Evolutionary conservation across 2,329 filamentous ascomycete genomes (phyloP).

Genomic region (Aspergillus fructus): DNA sequence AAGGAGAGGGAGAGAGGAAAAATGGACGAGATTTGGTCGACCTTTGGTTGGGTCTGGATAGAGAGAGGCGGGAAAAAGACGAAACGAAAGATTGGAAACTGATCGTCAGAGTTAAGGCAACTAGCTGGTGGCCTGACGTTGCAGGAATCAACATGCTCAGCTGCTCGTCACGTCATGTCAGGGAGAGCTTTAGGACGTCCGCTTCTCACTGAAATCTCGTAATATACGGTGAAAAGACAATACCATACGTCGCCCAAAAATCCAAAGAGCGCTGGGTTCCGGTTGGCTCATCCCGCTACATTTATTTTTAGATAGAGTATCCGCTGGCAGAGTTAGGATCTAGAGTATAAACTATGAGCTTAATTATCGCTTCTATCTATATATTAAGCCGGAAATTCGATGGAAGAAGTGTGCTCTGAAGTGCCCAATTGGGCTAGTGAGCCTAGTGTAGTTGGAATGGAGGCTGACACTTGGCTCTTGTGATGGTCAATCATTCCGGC

Average conservation of each 20-base stretch:
- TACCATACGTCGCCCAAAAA: conserved; percentile 4
- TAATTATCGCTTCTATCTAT: background rate
- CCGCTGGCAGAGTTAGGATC: background rate
- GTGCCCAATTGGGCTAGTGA: background rate
- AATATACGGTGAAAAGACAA: background rate
- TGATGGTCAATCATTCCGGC: background rate
- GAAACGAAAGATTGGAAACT: conserved; percentile 20
- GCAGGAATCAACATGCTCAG: conserved; percentile 1
- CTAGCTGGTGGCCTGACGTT: conserved; percentile 12
- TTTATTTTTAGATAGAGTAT: conserved; percentile 17
- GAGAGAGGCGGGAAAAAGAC: conserved; percentile 20
- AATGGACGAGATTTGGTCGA: conserved; percentile 22
- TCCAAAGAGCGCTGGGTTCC: conserved; percentile 12
- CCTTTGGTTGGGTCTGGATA: conserved; percentile 21
- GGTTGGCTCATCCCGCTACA: conserved; percentile 15
- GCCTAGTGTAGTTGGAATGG: background rate
- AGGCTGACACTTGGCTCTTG: conserved; percentile 14
- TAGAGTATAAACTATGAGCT: background rate
- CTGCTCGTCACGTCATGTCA: background rate
- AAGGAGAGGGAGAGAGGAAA: conserved; percentile 17
- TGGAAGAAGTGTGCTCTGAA: background rate
- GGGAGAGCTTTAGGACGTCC: background rate
- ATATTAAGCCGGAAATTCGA: background rate
- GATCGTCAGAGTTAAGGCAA: conserved; percentile 19
- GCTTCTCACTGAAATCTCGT: background rate